phyloP scores from a whole-genome alignment of 345 rosid species.

The Brassica rapa region DNA sequence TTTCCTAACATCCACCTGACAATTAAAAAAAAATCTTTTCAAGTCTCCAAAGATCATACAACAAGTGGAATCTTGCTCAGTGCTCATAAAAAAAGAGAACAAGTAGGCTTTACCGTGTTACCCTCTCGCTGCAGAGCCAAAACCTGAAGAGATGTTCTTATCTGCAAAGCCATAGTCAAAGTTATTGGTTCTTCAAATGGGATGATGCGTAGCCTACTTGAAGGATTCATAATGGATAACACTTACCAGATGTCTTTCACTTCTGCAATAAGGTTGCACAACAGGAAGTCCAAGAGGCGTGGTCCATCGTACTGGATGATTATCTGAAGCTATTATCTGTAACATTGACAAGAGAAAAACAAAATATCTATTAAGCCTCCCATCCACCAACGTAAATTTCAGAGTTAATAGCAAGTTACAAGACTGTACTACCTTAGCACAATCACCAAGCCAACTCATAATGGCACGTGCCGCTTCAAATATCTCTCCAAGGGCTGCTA shows the following conservation, averaged over 20 bases:
- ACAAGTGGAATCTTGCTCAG: conserved; percentile 13
- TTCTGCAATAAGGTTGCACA: conserved; percentile 88
- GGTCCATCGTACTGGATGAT: conserved; percentile 85
- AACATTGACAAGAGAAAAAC: conserved; percentile 1
- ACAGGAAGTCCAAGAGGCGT: conserved; percentile 98
- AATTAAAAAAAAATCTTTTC: not conserved
- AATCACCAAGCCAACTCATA: conserved; percentile 95
- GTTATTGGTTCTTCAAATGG: not conserved
- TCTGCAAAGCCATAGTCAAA: conserved; percentile 53
- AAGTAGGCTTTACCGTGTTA: conserved; percentile 56
- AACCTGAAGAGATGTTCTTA: conserved; percentile 89
- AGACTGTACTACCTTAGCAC: conserved; percentile 68
- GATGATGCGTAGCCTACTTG: not conserved
- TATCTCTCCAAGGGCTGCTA: conserved; percentile 86
- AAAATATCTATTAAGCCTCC: not conserved
- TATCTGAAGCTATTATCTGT: conserved; percentile 81
- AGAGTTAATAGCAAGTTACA: not conserved
- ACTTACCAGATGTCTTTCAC: conserved; percentile 79
- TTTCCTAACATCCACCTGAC: conserved; percentile 75
- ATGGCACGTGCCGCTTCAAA: conserved; percentile 95
- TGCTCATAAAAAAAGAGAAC: not conserved
- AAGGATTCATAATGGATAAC: conserved; percentile 11
- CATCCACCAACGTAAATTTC: not conserved
- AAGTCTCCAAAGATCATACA: not conserved
- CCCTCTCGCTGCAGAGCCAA: conserved; percentile 89